phyloP scores from a whole-genome alignment of 768 basidiomycete genomes.

The Lyophyllum decastes region DNA sequence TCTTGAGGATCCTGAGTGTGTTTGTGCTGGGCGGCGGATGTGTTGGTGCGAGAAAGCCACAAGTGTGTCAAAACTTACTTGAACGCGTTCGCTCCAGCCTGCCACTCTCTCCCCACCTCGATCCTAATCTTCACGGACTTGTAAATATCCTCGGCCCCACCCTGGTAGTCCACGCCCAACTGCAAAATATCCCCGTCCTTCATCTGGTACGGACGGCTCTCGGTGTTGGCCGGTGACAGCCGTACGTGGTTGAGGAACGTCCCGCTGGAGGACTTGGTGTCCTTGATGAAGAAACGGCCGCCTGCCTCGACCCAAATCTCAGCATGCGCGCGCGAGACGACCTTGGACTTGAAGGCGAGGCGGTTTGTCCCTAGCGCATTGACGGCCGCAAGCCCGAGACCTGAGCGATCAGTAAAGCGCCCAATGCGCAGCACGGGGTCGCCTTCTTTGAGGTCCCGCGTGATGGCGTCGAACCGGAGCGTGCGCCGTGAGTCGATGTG shows the following conservation, averaged over 20 bases:
- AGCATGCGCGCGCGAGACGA: constrained; percentile 91
- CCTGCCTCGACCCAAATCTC: constrained; percentile 84
- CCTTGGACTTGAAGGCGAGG: constrained; percentile 94
- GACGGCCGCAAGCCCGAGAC: constrained; percentile 62
- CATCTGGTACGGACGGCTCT: constrained; percentile 73
- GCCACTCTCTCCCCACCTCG: constrained; percentile 91
- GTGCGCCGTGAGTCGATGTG: constrained; percentile 90
- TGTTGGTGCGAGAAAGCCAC: neutral
- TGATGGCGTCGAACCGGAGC: constrained; percentile 90
- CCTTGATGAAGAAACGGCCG: constrained; percentile 81
- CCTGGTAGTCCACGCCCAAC: constrained; percentile 97
- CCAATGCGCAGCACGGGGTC: constrained; percentile 83
- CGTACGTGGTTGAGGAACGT: constrained; percentile 96
- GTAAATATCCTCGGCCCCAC: constrained; percentile 95
- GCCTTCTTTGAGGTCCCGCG: constrained; percentile 75
- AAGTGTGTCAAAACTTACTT: constrained; percentile 48
- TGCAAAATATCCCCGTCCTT: constrained; percentile 95
- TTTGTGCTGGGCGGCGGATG: constrained; percentile 46
- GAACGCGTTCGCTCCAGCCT: constrained; percentile 86
- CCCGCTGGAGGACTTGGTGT: constrained; percentile 87
- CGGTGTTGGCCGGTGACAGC: constrained; percentile 80
- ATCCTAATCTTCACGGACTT: constrained; percentile 95
- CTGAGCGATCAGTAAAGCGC: constrained; percentile 88
- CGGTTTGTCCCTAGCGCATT: constrained; percentile 76
- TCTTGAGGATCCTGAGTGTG: constrained; percentile 77